These are phyloP conservation scores for Botrytis medusae DNA, from an alignment of 2,329 filamentous ascomycete species.

Conservation along the genomic window DNA sequence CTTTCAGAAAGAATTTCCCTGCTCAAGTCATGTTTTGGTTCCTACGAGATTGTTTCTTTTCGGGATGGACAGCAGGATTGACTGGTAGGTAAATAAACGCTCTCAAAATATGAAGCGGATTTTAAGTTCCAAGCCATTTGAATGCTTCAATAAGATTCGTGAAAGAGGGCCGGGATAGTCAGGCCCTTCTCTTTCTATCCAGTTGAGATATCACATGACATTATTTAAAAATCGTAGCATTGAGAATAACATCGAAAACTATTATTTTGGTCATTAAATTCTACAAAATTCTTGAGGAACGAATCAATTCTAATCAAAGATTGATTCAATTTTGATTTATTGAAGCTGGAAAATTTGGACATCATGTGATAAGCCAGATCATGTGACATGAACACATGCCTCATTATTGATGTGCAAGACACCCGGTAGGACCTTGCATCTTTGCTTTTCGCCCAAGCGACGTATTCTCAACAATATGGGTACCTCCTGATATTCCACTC, in stretches of 20 bases:
- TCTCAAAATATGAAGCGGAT: too few relatives aligned
- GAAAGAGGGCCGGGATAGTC: background rate
- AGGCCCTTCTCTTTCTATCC: background rate
- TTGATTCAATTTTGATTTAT: too few relatives aligned
- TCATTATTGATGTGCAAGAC: background rate
- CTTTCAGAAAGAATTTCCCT: too few relatives aligned
- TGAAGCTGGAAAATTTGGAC: too few relatives aligned
- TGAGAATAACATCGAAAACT: background rate
- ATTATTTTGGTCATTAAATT: accelerated
- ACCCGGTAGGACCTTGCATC: background rate
- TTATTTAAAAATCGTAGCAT: too few relatives aligned
- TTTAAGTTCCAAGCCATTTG: background rate
- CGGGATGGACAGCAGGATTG: too few relatives aligned
- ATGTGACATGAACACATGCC: background rate
- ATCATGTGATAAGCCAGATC: background rate
- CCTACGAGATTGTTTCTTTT: too few relatives aligned
- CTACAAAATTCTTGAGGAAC: accelerated
- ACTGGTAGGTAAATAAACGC: too few relatives aligned
- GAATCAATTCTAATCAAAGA: background rate
- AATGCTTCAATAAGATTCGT: accelerated
- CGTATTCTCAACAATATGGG: background rate
- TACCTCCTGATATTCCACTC: background rate
- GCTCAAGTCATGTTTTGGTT: too few relatives aligned
- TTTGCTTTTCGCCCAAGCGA: background rate
- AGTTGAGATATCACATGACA: too few relatives aligned